A percentile compares a stretch with the other conserved stretches of the same genome.
phyloP scores from a whole-genome alignment of 2,329 filamentous ascomycete species.

The Neofusicoccum ribis region DNA sequence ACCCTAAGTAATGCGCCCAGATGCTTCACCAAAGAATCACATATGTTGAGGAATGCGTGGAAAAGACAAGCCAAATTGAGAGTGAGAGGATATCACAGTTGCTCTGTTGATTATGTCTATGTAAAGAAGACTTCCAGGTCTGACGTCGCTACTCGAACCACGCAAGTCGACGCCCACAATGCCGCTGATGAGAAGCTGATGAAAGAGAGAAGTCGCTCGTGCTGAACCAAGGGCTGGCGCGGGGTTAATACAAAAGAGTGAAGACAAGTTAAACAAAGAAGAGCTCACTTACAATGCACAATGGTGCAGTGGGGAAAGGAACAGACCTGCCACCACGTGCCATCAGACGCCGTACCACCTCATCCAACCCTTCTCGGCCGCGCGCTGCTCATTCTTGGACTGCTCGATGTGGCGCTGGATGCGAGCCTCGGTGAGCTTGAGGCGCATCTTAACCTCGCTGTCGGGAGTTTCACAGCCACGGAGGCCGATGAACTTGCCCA shows the following conservation, averaged over 20 bases:
- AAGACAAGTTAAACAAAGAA: neutral
- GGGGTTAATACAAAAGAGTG: neutral
- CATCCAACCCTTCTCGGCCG: neutral
- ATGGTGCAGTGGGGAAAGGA: neutral
- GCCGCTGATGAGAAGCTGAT: neutral
- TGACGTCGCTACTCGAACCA: neutral
- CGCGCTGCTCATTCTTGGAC: neutral
- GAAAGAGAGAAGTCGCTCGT: neutral
- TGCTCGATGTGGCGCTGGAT: neutral
- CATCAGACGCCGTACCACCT: conserved; percentile 5
- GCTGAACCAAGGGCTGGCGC: neutral
- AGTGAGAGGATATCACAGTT: too few species aligned
- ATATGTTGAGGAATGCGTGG: too few species aligned
- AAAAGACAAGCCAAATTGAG: too few species aligned
- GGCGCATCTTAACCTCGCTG: conserved; percentile 43
- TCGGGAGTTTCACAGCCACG: conserved; percentile 60
- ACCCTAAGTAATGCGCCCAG: too few species aligned
- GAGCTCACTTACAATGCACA: neutral
- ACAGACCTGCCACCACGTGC: neutral
- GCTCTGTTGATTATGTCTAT: too few species aligned
- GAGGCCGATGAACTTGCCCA: conserved; percentile 73
- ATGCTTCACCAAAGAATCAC: too few species aligned
- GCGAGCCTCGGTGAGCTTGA: neutral
- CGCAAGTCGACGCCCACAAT: neutral
- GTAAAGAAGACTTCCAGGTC: neutral